Conservation (phyloP, 345 rosid genomes). For the Erodium maritimum region DNA sequence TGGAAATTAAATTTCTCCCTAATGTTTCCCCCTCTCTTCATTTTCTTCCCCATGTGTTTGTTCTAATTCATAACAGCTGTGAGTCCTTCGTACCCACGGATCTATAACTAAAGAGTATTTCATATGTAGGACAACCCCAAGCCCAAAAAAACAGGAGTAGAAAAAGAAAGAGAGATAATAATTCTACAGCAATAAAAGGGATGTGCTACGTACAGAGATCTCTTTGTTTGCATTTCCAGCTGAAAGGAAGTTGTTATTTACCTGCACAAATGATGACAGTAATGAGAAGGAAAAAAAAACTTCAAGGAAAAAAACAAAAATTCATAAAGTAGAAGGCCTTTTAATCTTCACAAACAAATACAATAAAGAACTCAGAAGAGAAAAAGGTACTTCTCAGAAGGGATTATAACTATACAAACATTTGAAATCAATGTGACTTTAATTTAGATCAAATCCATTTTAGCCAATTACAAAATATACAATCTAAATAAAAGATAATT, state of each 20-base stretch:
- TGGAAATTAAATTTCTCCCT: too few relatives aligned
- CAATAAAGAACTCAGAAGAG: neutral
- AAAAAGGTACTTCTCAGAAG: neutral
- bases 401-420: neutral
- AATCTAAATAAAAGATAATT: neutral
- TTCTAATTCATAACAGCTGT: too few relatives aligned
- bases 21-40: too few relatives aligned
- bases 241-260: slow-evolving; percentile 89
- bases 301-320: neutral
- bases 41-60: too few relatives aligned
- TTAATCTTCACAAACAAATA: neutral
- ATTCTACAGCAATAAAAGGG: too few relatives aligned
- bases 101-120: too few relatives aligned
- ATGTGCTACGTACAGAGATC: slow-evolving; percentile 47
- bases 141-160: too few relatives aligned
- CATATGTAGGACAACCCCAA: too few relatives aligned
- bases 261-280: slow-evolving; percentile 34
- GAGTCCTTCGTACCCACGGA: too few relatives aligned
- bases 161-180: too few relatives aligned
- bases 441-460: neutral
- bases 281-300: slow-evolving; percentile 4
- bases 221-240: slow-evolving; percentile 87
- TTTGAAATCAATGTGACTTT: neutral
- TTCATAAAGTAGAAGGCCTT: neutral
- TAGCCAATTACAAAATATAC: neutral